Evolutionary conservation across 2,329 filamentous ascomycete genomes (phyloP).

Genomic region (Gremmenia infestans): DNA sequence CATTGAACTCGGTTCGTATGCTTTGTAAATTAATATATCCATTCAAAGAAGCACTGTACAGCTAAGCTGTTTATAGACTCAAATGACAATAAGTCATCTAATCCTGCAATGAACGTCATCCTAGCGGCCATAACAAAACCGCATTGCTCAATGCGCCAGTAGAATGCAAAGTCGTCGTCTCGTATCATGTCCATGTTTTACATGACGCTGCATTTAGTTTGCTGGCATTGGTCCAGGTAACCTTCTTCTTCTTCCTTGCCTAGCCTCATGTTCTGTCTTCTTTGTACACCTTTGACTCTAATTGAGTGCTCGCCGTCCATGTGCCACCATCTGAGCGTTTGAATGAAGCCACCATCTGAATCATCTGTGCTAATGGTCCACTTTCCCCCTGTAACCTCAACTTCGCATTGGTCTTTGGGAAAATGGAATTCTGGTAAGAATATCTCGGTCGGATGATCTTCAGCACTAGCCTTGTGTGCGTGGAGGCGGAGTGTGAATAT

Average conservation of each 20-base stretch:
- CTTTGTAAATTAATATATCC: neutral
- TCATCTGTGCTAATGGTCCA: conserved; percentile 80
- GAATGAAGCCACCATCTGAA: conserved; percentile 62
- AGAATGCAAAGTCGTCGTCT: conserved; percentile 8
- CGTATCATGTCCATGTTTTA: conserved; percentile 25
- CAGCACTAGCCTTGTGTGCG: conserved; percentile 52
- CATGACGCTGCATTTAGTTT: conserved; percentile 46
- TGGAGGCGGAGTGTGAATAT: conserved; percentile 69
- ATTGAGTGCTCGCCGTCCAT: conserved; percentile 76
- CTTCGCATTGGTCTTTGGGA: conserved; percentile 63
- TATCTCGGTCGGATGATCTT: conserved; percentile 70
- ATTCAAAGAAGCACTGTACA: neutral
- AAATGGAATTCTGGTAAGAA: conserved; percentile 93
- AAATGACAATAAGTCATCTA: neutral
- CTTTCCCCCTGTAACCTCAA: conserved; percentile 79
- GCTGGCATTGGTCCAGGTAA: conserved; percentile 67
- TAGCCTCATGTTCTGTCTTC: conserved; percentile 50
- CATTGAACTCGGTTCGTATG: too few species aligned
- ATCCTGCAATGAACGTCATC: neutral
- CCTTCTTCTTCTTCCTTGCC: conserved; percentile 61
- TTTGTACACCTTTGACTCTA: conserved; percentile 67
- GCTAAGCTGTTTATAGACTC: neutral
- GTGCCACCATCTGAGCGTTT: conserved; percentile 91
- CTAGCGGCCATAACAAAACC: neutral
- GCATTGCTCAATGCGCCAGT: conserved; percentile 3